A percentile compares a stretch with the other conserved stretches of the same genome.
These are phyloP conservation scores for Cenchrus americanus DNA, from an alignment of 176 grass and related monocot species.

Conservation along the genomic window DNA sequence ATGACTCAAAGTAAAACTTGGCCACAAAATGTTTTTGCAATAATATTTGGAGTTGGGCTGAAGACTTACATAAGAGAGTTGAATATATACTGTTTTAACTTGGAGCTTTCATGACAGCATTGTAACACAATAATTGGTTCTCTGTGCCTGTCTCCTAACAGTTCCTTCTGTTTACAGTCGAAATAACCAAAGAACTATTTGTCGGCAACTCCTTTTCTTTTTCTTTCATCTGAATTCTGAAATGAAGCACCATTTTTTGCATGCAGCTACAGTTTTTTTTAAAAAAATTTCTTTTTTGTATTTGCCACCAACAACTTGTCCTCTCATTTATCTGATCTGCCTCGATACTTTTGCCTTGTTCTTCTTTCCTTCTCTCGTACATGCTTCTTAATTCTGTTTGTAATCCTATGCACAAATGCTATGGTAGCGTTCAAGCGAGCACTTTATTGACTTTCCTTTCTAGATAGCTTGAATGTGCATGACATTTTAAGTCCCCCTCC, in stretches of 20 bases:
- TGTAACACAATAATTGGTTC: slow-evolving; percentile 20
- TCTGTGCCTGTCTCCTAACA: not conserved
- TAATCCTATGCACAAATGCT: not conserved
- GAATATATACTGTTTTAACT: slow-evolving; percentile 1
- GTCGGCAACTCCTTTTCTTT: not conserved
- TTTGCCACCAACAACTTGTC: slow-evolving; percentile 9
- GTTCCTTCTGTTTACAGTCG: slow-evolving; percentile 17
- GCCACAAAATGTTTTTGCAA: slow-evolving; percentile 26
- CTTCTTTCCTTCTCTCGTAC: not conserved
- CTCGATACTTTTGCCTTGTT: not conserved
- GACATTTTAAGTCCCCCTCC: too few species aligned
- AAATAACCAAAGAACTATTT: slow-evolving; percentile 28
- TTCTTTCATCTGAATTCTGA: not conserved
- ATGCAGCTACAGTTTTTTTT: slow-evolving; percentile 13
- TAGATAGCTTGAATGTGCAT: slow-evolving; percentile 25
- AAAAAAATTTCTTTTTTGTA: not conserved
- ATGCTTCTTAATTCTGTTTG: not conserved
- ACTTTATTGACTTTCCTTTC: slow-evolving; percentile 10
- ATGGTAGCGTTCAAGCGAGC: slow-evolving; percentile 13
- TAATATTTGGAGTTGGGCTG: not conserved
- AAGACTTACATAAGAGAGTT: not conserved
- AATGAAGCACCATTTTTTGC: slow-evolving; percentile 14
- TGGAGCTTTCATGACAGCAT: slow-evolving; percentile 13
- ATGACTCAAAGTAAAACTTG: slow-evolving; percentile 23
- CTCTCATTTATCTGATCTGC: slow-evolving; percentile 11